These are phyloP conservation scores for Paecilomyces sp. DNA, from an alignment of 2,329 filamentous ascomycete species.

Conservation along the genomic window DNA sequence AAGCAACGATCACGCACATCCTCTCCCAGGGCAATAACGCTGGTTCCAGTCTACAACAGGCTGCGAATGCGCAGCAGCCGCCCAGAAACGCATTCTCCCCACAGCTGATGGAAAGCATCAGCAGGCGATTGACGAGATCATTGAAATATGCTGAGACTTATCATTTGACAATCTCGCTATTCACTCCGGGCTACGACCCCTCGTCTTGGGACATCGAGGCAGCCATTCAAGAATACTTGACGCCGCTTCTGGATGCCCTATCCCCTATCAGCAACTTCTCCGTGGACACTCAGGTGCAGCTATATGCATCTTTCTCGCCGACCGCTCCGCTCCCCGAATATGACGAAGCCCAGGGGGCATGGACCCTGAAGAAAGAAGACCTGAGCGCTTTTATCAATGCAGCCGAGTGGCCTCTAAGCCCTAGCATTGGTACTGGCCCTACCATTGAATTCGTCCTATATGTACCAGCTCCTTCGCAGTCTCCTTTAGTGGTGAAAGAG, in stretches of 20 bases:
- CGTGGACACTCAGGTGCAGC: conserved; percentile 89
- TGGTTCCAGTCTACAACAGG: conserved; percentile 26
- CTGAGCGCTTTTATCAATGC: conserved; percentile 94
- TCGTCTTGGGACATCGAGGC: conserved; percentile 87
- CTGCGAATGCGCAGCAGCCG: conserved; percentile 29
- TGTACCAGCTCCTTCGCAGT: conserved; percentile 62
- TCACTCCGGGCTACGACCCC: conserved; percentile 69
- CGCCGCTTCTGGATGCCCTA: conserved; percentile 72
- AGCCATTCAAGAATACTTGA: conserved; percentile 73
- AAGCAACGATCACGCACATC: conserved; percentile 72
- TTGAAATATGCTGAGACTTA: conserved; percentile 91
- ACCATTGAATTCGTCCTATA: conserved; percentile 96
- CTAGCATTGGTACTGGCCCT: conserved; percentile 85
- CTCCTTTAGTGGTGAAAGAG: conserved; percentile 54
- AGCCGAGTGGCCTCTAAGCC: conserved; percentile 92
- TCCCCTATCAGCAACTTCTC: conserved; percentile 88
- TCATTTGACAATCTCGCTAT: conserved; percentile 91
- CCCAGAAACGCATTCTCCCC: conserved; percentile 29
- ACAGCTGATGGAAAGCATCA: conserved; percentile 51
- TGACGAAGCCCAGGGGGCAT: conserved; percentile 49
- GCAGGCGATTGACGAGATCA: conserved; percentile 67
- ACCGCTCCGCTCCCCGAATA: conserved; percentile 53
- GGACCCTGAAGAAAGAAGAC: conserved; percentile 72
- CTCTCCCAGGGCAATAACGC: conserved; percentile 48
- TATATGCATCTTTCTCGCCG: conserved; percentile 68